Percentiles rank a stretch among this genome's conserved stretches.
Conservation (phyloP, 2,329 filamentous ascomycete species). For the Aspergillus fijiensis region DNA sequence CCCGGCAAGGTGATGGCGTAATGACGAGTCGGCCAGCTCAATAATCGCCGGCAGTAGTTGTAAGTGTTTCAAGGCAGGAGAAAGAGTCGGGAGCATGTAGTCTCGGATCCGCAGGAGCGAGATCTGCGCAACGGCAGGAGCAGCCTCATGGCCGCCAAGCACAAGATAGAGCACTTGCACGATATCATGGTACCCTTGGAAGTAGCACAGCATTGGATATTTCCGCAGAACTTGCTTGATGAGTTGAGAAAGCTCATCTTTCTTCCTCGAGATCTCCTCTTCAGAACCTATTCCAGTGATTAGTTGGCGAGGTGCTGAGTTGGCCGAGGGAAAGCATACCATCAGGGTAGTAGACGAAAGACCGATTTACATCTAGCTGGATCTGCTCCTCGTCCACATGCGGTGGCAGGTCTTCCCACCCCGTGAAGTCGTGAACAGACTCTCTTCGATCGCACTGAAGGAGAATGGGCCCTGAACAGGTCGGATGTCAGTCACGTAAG, state of each 20-base stretch:
- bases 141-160: constrained; percentile 62
- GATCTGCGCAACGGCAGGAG: constrained; percentile 70
- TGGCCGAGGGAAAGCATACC: constrained; percentile 52
- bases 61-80: constrained; percentile 80
- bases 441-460: constrained; percentile 40
- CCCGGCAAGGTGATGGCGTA: constrained; percentile 72
- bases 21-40: constrained; percentile 64
- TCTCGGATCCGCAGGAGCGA: constrained; percentile 89
- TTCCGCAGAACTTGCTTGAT: constrained; percentile 78
- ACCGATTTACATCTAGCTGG: constrained; percentile 84
- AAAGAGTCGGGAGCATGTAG: constrained; percentile 91
- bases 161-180: constrained; percentile 93
- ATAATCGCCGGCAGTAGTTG: constrained; percentile 82
- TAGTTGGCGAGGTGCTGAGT: background rate
- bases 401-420: constrained; percentile 65
- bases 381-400: constrained; percentile 92
- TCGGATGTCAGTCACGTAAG: constrained; percentile 16
- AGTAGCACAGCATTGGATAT: constrained; percentile 85
- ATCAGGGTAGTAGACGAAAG: constrained; percentile 95
- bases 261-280: constrained; percentile 67
- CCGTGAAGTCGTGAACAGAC: constrained; percentile 19
- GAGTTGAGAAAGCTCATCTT: constrained; percentile 72
- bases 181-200: constrained; percentile 98
- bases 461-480: constrained; percentile 49
- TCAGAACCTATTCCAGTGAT: constrained; percentile 58